Conservation (phyloP, 1,284 basidiomycete species). For the Apiotrichum mycotoxinovorans region DNA sequence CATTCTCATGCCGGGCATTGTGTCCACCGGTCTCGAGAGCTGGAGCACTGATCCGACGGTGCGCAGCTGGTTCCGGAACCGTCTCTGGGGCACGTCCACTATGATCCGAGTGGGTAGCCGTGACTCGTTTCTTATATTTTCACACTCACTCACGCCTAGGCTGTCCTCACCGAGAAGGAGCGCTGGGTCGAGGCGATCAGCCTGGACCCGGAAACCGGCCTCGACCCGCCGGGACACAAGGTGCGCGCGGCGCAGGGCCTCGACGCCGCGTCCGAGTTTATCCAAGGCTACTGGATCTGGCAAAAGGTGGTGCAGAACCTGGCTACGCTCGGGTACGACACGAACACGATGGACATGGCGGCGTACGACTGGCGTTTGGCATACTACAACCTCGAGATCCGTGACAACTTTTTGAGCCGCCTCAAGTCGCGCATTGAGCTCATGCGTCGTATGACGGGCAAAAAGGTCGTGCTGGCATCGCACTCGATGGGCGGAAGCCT, state of each 20-base stretch:
- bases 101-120: slow-evolving; percentile 6
- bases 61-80: slow-evolving; percentile 49
- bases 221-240: slow-evolving; percentile 86
- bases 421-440: slow-evolving; percentile 82
- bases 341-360: slow-evolving; percentile 80
- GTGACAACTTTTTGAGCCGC: slow-evolving; percentile 88
- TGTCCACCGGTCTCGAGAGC: slow-evolving; percentile 48
- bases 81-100: slow-evolving; percentile 37
- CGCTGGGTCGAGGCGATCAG: slow-evolving; percentile 86
- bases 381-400: slow-evolving; percentile 83
- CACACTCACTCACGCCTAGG: slow-evolving; percentile 50
- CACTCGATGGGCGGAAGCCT: slow-evolving; percentile 82
- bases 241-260: slow-evolving; percentile 82
- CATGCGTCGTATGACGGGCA: slow-evolving; percentile 66
- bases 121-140: too few relatives aligned
- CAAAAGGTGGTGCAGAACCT: slow-evolving; percentile 90
- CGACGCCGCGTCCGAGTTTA: slow-evolving; percentile 71
- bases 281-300: slow-evolving; percentile 96
- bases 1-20: slow-evolving; percentile 68
- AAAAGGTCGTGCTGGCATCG: slow-evolving; percentile 81
- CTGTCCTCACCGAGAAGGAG: slow-evolving; percentile 64
- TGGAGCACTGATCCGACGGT: slow-evolving; percentile 43
- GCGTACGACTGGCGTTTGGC: slow-evolving; percentile 89
- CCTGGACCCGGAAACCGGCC: slow-evolving; percentile 84
- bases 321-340: slow-evolving; percentile 84